phyloP scores from a whole-genome alignment of 2,329 filamentous ascomycete species.

The Hymenoscyphus fraxineus region DNA sequence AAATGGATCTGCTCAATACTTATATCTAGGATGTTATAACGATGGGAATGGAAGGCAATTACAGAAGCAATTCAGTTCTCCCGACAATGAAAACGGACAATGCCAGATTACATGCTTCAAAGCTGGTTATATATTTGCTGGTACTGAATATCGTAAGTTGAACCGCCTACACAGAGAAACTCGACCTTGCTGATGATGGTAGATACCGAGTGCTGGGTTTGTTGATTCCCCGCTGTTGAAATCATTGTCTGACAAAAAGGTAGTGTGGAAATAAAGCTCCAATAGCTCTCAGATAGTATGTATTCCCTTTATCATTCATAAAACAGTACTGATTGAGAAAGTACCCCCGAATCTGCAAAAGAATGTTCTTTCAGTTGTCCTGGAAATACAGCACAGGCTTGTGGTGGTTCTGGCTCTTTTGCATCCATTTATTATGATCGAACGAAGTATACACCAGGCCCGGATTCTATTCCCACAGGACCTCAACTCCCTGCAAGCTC shows the following conservation, averaged over 20 bases:
- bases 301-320: not conserved
- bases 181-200: not conserved
- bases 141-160: slow-evolving; percentile 33
- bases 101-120: slow-evolving; percentile 34
- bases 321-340: slow-evolving; percentile 11
- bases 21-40: slow-evolving; percentile 40
- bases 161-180: not conserved
- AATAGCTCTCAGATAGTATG: slow-evolving; percentile 25
- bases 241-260: slow-evolving; percentile 7
- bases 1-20: slow-evolving; percentile 32
- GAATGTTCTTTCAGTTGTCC: slow-evolving; percentile 24
- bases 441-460: slow-evolving; percentile 28
- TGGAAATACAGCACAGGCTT: slow-evolving; percentile 21
- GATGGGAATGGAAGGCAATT: slow-evolving; percentile 38
- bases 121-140: slow-evolving; percentile 35
- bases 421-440: slow-evolving; percentile 36
- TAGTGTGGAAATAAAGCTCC: slow-evolving; percentile 34
- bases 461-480: slow-evolving; percentile 11
- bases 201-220: slow-evolving; percentile 23
- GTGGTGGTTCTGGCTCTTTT: slow-evolving; percentile 33
- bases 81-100: slow-evolving; percentile 36
- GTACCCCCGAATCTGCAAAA: slow-evolving; percentile 25
- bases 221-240: not conserved
- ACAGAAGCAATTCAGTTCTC: slow-evolving; percentile 30
- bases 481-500: not conserved